A percentile compares a stretch with the other conserved stretches of the same genome.
Evolutionary conservation across 2,329 filamentous ascomycete genomes (phyloP).

Genomic region (Penicillium sp.): DNA sequence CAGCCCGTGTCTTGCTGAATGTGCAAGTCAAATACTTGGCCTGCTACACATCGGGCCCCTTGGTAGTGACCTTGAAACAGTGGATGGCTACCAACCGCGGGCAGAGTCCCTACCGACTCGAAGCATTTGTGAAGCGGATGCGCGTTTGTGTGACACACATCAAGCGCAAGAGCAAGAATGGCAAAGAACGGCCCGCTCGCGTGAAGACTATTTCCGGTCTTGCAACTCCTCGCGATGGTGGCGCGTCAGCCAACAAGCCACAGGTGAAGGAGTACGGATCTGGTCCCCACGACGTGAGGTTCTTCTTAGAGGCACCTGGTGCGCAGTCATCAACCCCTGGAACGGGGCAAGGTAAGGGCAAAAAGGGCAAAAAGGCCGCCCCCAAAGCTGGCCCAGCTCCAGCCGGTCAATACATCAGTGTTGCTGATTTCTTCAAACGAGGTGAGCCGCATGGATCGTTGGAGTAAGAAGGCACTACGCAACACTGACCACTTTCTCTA

Average conservation of each 20-base stretch:
- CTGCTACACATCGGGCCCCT: conserved; percentile 56
- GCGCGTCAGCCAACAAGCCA: conserved; percentile 40
- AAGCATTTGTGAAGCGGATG: conserved; percentile 46
- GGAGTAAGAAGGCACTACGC: not conserved
- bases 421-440: conserved; percentile 56
- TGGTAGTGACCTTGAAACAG: conserved; percentile 44
- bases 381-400: conserved; percentile 36
- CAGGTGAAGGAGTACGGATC: conserved; percentile 46
- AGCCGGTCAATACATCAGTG: conserved; percentile 52
- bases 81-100: conserved; percentile 30
- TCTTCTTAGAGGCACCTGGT: conserved; percentile 51
- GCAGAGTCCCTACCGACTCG: conserved; percentile 29
- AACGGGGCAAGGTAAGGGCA: conserved; percentile 26
- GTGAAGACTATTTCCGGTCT: conserved; percentile 54
- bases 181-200: conserved; percentile 36
- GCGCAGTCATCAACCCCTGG: conserved; percentile 17
- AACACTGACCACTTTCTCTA: conserved; percentile 26
- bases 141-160: conserved; percentile 49
- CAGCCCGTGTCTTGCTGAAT: conserved; percentile 63
- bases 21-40: conserved; percentile 64
- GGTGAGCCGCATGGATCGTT: conserved; percentile 36
- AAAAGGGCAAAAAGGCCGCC: conserved; percentile 33
- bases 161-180: conserved; percentile 39
- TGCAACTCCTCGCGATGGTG: conserved; percentile 47
- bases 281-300: conserved; percentile 58